phyloP scores from a whole-genome alignment of 2,329 filamentous ascomycete species.

The Thelonectria olida region DNA sequence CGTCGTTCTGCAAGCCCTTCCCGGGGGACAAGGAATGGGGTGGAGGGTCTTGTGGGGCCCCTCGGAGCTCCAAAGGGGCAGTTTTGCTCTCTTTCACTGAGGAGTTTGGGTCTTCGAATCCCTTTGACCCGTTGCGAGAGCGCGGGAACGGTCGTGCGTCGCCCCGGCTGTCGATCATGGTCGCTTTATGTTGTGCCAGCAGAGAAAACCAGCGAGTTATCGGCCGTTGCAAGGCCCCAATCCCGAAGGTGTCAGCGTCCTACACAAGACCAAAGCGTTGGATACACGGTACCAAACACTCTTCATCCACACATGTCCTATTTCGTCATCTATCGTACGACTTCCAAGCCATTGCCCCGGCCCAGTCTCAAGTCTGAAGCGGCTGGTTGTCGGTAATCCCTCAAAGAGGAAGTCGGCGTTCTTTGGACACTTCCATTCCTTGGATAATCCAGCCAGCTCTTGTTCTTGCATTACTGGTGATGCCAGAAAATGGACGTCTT shows the following conservation, averaged over 20 bases:
- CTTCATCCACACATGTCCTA: conserved; percentile 19
- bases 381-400: conserved; percentile 20
- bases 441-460: background rate
- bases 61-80: conserved; percentile 17
- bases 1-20: conserved; percentile 32
- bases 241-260: background rate
- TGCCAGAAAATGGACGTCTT: background rate
- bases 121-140: conserved; percentile 4
- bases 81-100: conserved; percentile 19
- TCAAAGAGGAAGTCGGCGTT: conserved; percentile 22
- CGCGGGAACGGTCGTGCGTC: conserved; percentile 15
- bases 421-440: background rate
- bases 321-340: conserved; percentile 34
- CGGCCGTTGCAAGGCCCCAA: conserved; percentile 6
- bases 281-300: conserved; percentile 9
- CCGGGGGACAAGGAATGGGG: conserved; percentile 36
- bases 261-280: background rate
- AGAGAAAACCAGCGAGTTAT: background rate
- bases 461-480: background rate
- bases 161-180: conserved; percentile 22
- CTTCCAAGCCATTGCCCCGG: conserved; percentile 23
- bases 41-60: conserved; percentile 35
- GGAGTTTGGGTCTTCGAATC: conserved; percentile 21
- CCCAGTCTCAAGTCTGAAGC: conserved; percentile 29
- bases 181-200: conserved; percentile 4